Evolutionary conservation across 192 early-diverging fungal species (phyloP).

Genomic region (Funneliformis geosporum): DNA sequence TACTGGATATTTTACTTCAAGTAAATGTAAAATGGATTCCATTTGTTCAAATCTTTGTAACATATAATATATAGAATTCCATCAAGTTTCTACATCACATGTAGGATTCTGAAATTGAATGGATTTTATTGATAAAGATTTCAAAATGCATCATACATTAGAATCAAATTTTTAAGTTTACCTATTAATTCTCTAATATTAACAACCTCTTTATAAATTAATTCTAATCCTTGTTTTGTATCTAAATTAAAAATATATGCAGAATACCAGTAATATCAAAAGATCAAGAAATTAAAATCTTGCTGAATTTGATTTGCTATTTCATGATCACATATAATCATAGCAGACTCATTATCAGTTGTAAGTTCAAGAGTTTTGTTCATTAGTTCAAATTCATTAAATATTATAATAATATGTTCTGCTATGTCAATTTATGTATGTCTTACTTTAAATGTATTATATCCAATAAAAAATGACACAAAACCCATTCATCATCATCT

Average conservation of each 20-base stretch:
- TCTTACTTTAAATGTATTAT: no score
- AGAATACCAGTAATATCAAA: neutral
- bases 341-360: slow-evolving; percentile 6
- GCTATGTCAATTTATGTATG: no score
- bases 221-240: neutral
- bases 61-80: slow-evolving; percentile 9
- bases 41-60: slow-evolving; percentile 3
- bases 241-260: neutral
- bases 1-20: neutral
- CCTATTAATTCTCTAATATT: neutral
- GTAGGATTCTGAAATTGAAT: neutral
- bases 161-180: neutral
- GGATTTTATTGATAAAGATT: neutral
- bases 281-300: neutral
- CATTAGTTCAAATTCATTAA: no score
- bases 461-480: no score
- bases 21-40: neutral
- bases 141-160: neutral
- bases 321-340: neutral
- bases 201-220: neutral
- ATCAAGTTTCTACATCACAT: neutral
- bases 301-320: neutral
- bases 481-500: no score
- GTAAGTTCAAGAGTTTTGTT: neutral
- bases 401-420: no score